Evolutionary conservation across 495 filamentous ascomycete species (phyloP).

Genomic region (Aspergillus sclerotiicarbonarius): DNA sequence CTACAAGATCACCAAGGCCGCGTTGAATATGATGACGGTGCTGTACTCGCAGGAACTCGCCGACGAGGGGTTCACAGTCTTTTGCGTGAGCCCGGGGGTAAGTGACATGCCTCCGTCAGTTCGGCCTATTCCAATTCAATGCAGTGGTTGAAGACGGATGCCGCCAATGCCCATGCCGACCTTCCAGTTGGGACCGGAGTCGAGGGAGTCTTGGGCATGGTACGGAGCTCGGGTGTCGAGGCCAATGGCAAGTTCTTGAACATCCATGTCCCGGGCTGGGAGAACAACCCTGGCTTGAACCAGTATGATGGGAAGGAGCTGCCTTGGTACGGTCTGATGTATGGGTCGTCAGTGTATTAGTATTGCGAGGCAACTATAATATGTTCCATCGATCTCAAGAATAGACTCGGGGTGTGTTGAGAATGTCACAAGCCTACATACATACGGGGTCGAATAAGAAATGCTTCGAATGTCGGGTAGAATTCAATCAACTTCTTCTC

Average conservation of each 20-base stretch:
- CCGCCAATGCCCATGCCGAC: slow-evolving; percentile 28
- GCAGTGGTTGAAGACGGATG: slow-evolving; percentile 35
- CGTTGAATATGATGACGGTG: slow-evolving; percentile 48
- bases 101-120: slow-evolving; percentile 14
- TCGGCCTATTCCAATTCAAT: slow-evolving; percentile 13
- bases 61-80: slow-evolving; percentile 42
- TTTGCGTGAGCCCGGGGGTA: slow-evolving; percentile 48
- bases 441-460: too few relatives aligned
- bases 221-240: slow-evolving; percentile 25
- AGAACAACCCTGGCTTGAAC: slow-evolving; percentile 3
- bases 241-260: slow-evolving; percentile 35
- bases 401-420: too few relatives aligned
- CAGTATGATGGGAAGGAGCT: slow-evolving; percentile 6
- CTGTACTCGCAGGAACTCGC: slow-evolving; percentile 44
- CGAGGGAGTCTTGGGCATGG: slow-evolving; percentile 31
- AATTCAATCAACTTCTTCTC: too few relatives aligned
- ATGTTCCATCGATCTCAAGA: too few relatives aligned
- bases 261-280: slow-evolving; percentile 24
- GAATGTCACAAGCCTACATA: too few relatives aligned
- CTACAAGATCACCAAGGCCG: slow-evolving; percentile 54
- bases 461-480: too few relatives aligned
- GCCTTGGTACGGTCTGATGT: slow-evolving; percentile 16
- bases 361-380: too few relatives aligned
- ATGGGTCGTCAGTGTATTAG: too few relatives aligned
- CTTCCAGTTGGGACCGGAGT: slow-evolving; percentile 34